These are phyloP conservation scores for Penicillium griseofulvum DNA, from an alignment of 2,329 filamentous ascomycete species.

Conservation along the genomic window DNA sequence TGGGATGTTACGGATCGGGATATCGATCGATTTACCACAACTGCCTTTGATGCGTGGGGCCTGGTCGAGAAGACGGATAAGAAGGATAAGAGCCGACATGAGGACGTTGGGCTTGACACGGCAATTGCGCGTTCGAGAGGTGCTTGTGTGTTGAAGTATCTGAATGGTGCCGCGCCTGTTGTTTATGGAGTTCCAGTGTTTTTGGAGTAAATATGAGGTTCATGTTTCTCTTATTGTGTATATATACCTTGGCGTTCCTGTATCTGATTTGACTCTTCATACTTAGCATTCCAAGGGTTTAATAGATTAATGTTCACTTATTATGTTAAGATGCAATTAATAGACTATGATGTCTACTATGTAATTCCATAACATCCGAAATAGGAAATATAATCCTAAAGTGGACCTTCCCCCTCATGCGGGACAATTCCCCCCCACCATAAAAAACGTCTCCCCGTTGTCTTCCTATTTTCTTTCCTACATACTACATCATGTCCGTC, in stretches of 20 bases:
- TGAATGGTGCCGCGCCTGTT: constrained; percentile 90
- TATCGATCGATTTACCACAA: constrained; percentile 85
- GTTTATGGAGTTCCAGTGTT: constrained; percentile 95
- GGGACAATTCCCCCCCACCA: constrained; percentile 21
- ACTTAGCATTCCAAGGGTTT: background rate
- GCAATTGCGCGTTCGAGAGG: constrained; percentile 73
- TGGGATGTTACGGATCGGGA: constrained; percentile 99
- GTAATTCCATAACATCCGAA: background rate
- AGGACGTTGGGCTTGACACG: constrained; percentile 64
- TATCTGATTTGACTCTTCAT: constrained; percentile 11
- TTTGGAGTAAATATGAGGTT: constrained; percentile 45
- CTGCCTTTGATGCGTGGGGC: constrained; percentile 82
- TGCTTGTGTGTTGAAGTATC: constrained; percentile 81
- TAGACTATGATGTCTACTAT: background rate
- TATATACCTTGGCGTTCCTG: constrained; percentile 6
- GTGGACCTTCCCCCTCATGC: constrained; percentile 29
- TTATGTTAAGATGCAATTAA: background rate
- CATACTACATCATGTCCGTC: constrained; percentile 64
- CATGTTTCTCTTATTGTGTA: background rate
- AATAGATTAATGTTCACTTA: background rate
- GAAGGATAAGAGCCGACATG: constrained; percentile 29
- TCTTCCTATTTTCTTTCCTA: background rate
- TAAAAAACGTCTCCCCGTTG: constrained; percentile 4
- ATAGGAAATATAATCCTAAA: constrained; percentile 2
- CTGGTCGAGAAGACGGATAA: constrained; percentile 53